phyloP scores from a whole-genome alignment of 768 basidiomycete species.

The Tremella fuciformis region DNA sequence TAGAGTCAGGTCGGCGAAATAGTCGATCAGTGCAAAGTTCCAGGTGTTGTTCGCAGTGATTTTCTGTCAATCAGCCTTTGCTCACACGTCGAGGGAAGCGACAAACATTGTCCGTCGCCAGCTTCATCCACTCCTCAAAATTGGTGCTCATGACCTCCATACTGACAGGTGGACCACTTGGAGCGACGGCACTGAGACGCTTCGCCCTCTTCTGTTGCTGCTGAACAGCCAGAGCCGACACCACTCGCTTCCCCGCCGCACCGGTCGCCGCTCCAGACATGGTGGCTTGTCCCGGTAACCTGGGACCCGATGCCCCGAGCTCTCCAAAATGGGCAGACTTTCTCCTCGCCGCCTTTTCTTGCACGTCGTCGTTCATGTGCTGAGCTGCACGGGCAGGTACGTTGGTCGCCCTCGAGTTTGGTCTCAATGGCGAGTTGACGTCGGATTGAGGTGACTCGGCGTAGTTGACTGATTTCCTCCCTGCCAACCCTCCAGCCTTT shows the following conservation, averaged over 20 bases:
- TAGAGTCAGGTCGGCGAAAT: slow-evolving; percentile 97
- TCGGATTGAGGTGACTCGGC: slow-evolving; percentile 2
- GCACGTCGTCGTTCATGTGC: slow-evolving; percentile 71
- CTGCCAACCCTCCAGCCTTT: slow-evolving; percentile 1
- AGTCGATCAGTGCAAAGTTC: slow-evolving; percentile 97
- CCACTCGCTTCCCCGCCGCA: slow-evolving; percentile 55
- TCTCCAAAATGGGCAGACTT: slow-evolving; percentile 46
- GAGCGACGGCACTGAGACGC: slow-evolving; percentile 42
- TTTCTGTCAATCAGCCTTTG: slow-evolving; percentile 63
- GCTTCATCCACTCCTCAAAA: slow-evolving; percentile 99
- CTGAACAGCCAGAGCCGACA: slow-evolving; percentile 53
- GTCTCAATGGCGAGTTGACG: slow-evolving; percentile 16
- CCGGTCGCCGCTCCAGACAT: slow-evolving; percentile 10
- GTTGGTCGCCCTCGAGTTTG: slow-evolving; percentile 9
- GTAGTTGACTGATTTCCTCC: neutral
- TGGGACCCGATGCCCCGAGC: slow-evolving; percentile 15
- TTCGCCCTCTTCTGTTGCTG: slow-evolving; percentile 58
- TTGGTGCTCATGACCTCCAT: slow-evolving; percentile 86
- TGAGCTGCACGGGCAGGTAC: neutral
- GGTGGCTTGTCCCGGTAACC: neutral
- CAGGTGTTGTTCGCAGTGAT: slow-evolving; percentile 96
- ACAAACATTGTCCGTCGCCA: slow-evolving; percentile 95
- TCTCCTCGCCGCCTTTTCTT: slow-evolving; percentile 76
- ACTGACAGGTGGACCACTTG: slow-evolving; percentile 49
- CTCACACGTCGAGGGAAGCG: neutral